Evolutionary conservation across 441 rosid species (phyloP), one percentile per base, ranked within the genome.

Genomic region (Gossypium schwendimanii): DNA sequence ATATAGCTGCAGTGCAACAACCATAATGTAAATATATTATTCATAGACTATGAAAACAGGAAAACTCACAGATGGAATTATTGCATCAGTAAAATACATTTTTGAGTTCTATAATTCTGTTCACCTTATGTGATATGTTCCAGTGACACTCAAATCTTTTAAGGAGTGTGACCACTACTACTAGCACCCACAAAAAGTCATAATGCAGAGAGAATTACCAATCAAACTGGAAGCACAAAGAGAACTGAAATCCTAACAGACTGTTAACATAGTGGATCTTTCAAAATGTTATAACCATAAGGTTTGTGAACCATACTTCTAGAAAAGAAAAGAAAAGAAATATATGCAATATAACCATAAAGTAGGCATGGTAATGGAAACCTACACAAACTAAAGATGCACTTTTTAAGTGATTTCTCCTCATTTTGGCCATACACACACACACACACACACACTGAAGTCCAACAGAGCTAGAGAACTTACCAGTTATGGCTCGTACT

Each of bases 401-500:
- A 69, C 2, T 52, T 47, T 57, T 17, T 52, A 31, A 68, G 47
- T 68, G n/a, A 28, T 18, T 52, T 52, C 58, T 64, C 55, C 54
- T 68, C 47, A 52, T 53, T 52, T 28, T 68, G 58, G 26, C 61
- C 28, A 52, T 52, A 59, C 2, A 68, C 0, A 65, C 3, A 23
- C 21, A 9, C 11, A 18, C 5, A 50, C 6, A 65, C 3, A 24
- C 21, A 10, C 12, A 21, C 3, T 8, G 15, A 66, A 47, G n/a
- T 10, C 57, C 70, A 66, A 66, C n/a, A 18, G 17, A 59, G 26
- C 12, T 1, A 33, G 39, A 44, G 61, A 80, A 77, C 86, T 81
- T 75, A 96, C 99, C 98, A 18, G 99, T 96, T 80, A 96, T 92
- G 71, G 99, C 94, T 84, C 98, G 85, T 77, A 96, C 98, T 2